Base-by-base conservation (phyloP, 441 rosid species). In the Gossypium davidsonii region DNA sequence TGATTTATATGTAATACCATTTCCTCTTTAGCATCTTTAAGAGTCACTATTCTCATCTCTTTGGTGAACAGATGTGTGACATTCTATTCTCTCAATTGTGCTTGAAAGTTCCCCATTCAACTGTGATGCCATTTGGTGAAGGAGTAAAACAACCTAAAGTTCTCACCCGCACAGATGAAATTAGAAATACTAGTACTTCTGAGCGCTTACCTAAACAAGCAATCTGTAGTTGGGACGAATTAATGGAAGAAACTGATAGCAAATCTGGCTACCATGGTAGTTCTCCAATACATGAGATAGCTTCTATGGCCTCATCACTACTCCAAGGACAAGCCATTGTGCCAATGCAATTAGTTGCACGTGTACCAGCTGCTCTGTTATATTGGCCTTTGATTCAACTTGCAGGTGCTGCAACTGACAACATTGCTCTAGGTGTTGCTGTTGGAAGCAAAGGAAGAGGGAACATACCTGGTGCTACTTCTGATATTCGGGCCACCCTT, bases 361-460 rank as follows among this genome's bases (percentile, higher is more conserved):
- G 97, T 68, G 94, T 96, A 74, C 97, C 96, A 67, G 90, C 97
- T 56, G 97, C 85, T 70, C 85, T 96, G 79, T 96, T 96, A 75
- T 88, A 89, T 81, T 96, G 99, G 99, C 99, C 99, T 6, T 82
- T 96, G 85, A 85, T 96, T 83, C 99, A 93, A 80, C 94, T 96
- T 46, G 99, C 97, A 70, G 89, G 93, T 76, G 99, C 98, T 58
- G 97, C 98, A 52, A 88, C 98, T 42, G 99, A 96, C 79, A 91
- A 93, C 81, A 90, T 96, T 46, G 89, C 98, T 56, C 85, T 93
- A 83, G 97, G 98, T 80, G 94, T 96, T 56, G 97, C 99, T 17
- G 99, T 96, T 83, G 99, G 98, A 81, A 96, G 99, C 83, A 93
- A 96, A 84, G 99, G 99, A 82, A 91, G 94, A 82, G 99, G 98